Conservation (phyloP, 2,329 filamentous ascomycete species). For the Penicillium sp. region DNA sequence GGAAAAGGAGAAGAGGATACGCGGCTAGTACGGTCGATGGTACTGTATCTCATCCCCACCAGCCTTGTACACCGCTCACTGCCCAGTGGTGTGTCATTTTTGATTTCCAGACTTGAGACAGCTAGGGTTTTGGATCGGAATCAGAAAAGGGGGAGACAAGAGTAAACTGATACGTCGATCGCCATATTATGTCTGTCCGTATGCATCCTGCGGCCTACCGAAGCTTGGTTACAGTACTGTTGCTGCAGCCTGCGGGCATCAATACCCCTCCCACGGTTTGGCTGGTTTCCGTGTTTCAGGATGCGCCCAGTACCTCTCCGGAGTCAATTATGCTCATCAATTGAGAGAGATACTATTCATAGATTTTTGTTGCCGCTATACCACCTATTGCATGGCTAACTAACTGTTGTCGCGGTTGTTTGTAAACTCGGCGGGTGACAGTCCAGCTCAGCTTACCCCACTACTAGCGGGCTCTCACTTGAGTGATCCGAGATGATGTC, state of each 20-base stretch:
- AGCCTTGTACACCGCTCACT: conserved; percentile 2
- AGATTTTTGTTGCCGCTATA: background rate
- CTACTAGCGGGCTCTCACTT: background rate
- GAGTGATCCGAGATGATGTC: background rate
- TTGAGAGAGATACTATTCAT: background rate
- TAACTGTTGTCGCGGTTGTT: too few relatives aligned
- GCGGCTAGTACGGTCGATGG: background rate
- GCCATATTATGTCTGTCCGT: background rate
- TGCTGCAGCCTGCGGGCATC: background rate
- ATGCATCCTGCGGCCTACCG: conserved; percentile 1
- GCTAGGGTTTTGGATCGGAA: background rate
- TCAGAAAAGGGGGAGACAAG: background rate
- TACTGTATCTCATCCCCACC: background rate
- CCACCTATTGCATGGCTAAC: too few relatives aligned
- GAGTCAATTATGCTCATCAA: background rate
- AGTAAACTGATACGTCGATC: background rate
- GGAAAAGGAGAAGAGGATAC: background rate
- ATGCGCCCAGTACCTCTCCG: background rate
- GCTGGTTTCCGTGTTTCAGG: background rate
- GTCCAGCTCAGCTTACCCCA: background rate
- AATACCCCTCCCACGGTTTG: conserved; percentile 3
- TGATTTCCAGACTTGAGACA: background rate
- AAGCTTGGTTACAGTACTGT: background rate
- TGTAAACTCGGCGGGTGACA: too few relatives aligned
- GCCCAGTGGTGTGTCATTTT: background rate